Evolutionary conservation across 2,329 filamentous ascomycete genomes (phyloP).

Genomic region (Ampelomyces quisqualis): DNA sequence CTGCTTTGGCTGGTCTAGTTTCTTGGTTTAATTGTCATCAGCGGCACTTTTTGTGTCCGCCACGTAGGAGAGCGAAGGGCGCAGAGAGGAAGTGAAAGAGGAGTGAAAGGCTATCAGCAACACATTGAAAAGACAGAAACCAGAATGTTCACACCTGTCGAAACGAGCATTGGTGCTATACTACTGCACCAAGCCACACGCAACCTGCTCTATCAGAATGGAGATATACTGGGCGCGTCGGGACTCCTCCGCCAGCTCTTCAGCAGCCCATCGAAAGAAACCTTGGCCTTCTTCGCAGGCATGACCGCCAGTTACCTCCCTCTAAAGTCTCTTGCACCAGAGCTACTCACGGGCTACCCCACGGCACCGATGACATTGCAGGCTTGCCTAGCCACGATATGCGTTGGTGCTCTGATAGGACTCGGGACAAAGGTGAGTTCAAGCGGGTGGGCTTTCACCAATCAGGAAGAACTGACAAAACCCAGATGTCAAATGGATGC

Average conservation of each 20-base stretch:
- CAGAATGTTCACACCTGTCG: constrained; percentile 55
- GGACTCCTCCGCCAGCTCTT: constrained; percentile 49
- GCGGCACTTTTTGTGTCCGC: neutral
- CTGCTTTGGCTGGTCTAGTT: neutral
- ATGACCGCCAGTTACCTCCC: constrained; percentile 49
- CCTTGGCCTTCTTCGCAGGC: constrained; percentile 50
- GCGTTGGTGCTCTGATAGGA: constrained; percentile 50
- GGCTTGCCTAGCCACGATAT: constrained; percentile 43
- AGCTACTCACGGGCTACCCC: constrained; percentile 49
- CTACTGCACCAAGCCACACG: constrained; percentile 54
- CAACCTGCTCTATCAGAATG: constrained; percentile 54
- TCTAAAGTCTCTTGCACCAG: constrained; percentile 47
- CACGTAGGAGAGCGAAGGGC: neutral
- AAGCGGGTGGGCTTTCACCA: neutral
- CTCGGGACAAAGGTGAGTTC: constrained; percentile 55
- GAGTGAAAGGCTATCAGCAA: neutral
- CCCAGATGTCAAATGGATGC: constrained; percentile 47
- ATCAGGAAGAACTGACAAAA: constrained; percentile 8
- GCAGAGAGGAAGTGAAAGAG: neutral
- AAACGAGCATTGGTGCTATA: constrained; percentile 54
- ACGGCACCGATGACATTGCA: constrained; percentile 37
- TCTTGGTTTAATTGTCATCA: neutral
- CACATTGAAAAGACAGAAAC: neutral
- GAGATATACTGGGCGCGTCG: constrained; percentile 54
- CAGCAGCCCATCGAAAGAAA: constrained; percentile 44